A percentile compares a stretch with the other conserved stretches of the same genome.
Conservation (phyloP, 495 filamentous ascomycete species). For the Geopyxis carbonaria region DNA sequence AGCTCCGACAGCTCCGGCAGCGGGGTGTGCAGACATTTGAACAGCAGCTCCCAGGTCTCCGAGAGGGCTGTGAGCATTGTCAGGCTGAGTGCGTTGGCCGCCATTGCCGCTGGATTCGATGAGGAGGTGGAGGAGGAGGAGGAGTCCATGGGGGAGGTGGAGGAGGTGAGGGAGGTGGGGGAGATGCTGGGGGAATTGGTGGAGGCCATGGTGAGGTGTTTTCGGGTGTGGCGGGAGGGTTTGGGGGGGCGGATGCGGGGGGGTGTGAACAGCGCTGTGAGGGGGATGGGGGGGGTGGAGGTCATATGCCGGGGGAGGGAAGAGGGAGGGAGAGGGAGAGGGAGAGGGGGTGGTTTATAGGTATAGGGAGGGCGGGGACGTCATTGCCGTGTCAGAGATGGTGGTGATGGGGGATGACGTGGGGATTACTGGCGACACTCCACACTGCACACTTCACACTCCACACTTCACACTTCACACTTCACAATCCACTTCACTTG, state of each 20-base stretch:
- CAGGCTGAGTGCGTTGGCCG: slow-evolving; percentile 1
- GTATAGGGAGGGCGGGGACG: background rate
- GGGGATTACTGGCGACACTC: no score
- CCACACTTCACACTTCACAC: no score
- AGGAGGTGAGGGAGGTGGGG: background rate
- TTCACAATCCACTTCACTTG: no score
- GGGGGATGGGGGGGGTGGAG: no score
- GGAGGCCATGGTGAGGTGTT: no score
- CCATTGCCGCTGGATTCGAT: slow-evolving; percentile 1
- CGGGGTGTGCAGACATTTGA: slow-evolving; percentile 38
- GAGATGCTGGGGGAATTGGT: background rate
- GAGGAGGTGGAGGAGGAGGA: background rate
- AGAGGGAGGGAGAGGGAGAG: background rate
- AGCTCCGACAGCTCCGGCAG: slow-evolving; percentile 43
- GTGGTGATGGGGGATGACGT: no score
- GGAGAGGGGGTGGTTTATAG: background rate
- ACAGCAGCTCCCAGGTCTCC: slow-evolving; percentile 52
- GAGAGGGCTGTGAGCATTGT: slow-evolving; percentile 38
- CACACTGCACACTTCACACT: no score
- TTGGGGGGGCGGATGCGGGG: no score
- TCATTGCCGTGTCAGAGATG: background rate
- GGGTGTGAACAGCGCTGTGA: no score
- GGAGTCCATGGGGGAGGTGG: background rate
- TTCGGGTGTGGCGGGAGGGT: no score
- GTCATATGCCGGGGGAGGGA: no score